phyloP scores from a whole-genome alignment of 768 basidiomycete genomes.

The Pholiota microspora region DNA sequence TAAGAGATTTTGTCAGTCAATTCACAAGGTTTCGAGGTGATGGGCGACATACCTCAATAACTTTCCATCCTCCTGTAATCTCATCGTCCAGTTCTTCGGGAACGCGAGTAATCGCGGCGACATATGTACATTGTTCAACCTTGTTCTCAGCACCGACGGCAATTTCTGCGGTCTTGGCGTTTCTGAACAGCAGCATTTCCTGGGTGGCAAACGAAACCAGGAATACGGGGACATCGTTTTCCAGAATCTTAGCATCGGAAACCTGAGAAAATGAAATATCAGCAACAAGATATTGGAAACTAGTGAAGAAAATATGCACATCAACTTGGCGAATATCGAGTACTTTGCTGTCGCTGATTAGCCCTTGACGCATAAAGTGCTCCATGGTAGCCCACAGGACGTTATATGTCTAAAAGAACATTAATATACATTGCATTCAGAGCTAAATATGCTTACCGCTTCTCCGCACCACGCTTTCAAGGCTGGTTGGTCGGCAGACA shows the following conservation, averaged over 20 bases:
- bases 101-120: slow-evolving; percentile 85
- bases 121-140: slow-evolving; percentile 93
- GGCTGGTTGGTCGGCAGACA: slow-evolving; percentile 85
- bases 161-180: slow-evolving; percentile 85
- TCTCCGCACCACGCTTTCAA: slow-evolving; percentile 93
- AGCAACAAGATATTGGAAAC: neutral
- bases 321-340: slow-evolving; percentile 98
- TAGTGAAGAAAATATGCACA: slow-evolving; percentile 46
- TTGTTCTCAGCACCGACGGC: slow-evolving; percentile 84
- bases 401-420: slow-evolving; percentile 75
- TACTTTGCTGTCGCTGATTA: slow-evolving; percentile 90
- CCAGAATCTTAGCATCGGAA: slow-evolving; percentile 83
- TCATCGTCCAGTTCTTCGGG: slow-evolving; percentile 89
- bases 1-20: slow-evolving; percentile 14
- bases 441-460: slow-evolving; percentile 60
- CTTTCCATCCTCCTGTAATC: slow-evolving; percentile 97
- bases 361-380: slow-evolving; percentile 85
- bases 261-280: slow-evolving; percentile 43
- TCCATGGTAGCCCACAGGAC: slow-evolving; percentile 99
- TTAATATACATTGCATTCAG: slow-evolving; percentile 6
- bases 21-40: neutral
- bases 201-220: slow-evolving; percentile 92
- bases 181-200: slow-evolving; percentile 89
- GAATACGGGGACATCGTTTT: slow-evolving; percentile 88
- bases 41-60: slow-evolving; percentile 74